Evolutionary conservation across 352 stramenopile genomes (phyloP).

Genomic region (Phytophthora europaea): DNA sequence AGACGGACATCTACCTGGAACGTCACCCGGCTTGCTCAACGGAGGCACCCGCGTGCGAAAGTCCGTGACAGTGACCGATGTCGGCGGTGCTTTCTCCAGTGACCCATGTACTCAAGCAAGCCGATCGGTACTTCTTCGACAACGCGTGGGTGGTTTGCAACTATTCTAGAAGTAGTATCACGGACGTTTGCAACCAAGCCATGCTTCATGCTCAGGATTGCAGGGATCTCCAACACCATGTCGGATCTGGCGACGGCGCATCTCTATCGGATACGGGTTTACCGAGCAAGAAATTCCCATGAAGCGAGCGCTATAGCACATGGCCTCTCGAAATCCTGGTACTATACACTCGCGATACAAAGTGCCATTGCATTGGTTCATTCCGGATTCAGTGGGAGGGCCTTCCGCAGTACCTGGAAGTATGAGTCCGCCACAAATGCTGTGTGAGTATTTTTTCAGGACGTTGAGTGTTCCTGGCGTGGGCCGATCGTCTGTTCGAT

Average conservation of each 20-base stretch:
- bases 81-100: neutral
- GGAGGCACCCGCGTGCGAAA: neutral
- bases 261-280: conserved; percentile 31
- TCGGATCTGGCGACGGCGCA: conserved; percentile 23
- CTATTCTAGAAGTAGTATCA: neutral
- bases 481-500: conserved; percentile 22
- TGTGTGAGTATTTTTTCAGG: conserved; percentile 12
- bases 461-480: conserved; percentile 9
- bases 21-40: neutral
- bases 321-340: conserved; percentile 5
- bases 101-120: too few species aligned
- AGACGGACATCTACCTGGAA: neutral
- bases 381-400: conserved; percentile 7
- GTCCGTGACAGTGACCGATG: neutral
- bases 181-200: neutral
- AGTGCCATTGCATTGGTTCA: conserved; percentile 36
- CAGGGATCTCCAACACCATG: conserved; percentile 12
- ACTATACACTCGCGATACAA: conserved; percentile 34
- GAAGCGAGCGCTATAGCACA: conserved; percentile 36
- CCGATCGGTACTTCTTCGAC: too few species aligned
- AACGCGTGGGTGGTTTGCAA: too few species aligned
- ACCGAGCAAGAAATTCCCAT: conserved; percentile 36
- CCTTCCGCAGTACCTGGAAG: conserved; percentile 13
- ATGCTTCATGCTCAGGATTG: conserved; percentile 20
- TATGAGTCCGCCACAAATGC: conserved; percentile 22